These are phyloP conservation scores for Epichloe glyceriae DNA, from an alignment of 2,329 filamentous ascomycete genomes.

Conservation along the genomic window DNA sequence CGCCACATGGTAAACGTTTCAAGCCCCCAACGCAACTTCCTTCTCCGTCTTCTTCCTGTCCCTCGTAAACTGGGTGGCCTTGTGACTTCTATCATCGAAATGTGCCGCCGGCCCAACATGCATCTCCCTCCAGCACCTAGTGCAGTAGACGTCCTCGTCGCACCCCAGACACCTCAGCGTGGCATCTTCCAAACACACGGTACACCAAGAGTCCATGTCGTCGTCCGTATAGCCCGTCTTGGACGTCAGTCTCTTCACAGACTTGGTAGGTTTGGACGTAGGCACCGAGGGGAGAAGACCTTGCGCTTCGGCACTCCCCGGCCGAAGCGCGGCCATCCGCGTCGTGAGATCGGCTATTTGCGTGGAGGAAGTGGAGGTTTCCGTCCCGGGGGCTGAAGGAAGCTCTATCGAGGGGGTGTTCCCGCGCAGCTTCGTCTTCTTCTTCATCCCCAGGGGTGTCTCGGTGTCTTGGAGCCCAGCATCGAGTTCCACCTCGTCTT, in stretches of 20 bases:
- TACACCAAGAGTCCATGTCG: slow-evolving; percentile 66
- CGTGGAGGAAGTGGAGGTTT: slow-evolving; percentile 4
- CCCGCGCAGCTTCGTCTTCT: neutral
- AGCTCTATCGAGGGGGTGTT: neutral
- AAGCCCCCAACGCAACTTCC: slow-evolving; percentile 24
- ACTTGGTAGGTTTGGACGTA: slow-evolving; percentile 31
- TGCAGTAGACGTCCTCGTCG: slow-evolving; percentile 60
- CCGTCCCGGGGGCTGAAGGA: neutral
- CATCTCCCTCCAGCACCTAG: slow-evolving; percentile 68
- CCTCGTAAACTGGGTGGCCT: slow-evolving; percentile 46
- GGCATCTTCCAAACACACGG: slow-evolving; percentile 70
- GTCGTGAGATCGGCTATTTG: slow-evolving; percentile 31
- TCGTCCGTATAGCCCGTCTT: slow-evolving; percentile 47
- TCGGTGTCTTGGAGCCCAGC: slow-evolving; percentile 5
- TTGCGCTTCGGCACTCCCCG: slow-evolving; percentile 13
- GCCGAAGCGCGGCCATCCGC: slow-evolving; percentile 38
- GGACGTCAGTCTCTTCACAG: slow-evolving; percentile 25
- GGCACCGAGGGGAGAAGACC: slow-evolving; percentile 39
- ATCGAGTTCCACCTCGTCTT: slow-evolving; percentile 32
- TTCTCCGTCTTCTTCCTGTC: slow-evolving; percentile 20
- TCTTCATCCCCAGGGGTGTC: slow-evolving; percentile 1
- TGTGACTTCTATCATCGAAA: slow-evolving; percentile 58
- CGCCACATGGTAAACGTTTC: neutral
- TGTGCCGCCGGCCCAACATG: slow-evolving; percentile 57
- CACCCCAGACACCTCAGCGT: slow-evolving; percentile 62